phyloP scores from a whole-genome alignment of 352 stramenopile genomes.

The Globisporangium echinulatum region DNA sequence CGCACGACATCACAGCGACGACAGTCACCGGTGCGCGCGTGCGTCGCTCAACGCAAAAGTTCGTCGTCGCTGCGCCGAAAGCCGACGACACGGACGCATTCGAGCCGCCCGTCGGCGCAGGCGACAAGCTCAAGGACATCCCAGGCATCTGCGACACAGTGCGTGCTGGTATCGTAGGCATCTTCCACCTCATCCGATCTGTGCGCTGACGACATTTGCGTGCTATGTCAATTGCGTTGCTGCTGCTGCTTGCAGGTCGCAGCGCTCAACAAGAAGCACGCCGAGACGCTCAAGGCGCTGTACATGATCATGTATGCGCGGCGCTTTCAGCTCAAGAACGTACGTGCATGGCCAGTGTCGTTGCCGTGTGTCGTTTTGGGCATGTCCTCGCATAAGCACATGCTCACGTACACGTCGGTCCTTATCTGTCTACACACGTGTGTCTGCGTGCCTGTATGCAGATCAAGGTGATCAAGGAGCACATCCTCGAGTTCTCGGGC shows the following conservation, averaged over 20 bases:
- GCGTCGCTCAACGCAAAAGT: constrained; percentile 62
- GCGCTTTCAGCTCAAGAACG: constrained; percentile 76
- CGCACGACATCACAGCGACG: constrained; percentile 15
- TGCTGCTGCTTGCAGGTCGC: constrained; percentile 28
- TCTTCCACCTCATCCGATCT: too few species aligned
- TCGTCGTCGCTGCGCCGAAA: constrained; percentile 42
- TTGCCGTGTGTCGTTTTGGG: too few species aligned
- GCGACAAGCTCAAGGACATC: constrained; percentile 62
- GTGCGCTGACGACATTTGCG: neutral
- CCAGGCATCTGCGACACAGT: constrained; percentile 45
- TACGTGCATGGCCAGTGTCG: constrained; percentile 15
- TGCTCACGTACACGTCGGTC: too few species aligned
- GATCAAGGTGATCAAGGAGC: constrained; percentile 76
- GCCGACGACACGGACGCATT: constrained; percentile 60
- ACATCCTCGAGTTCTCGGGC: constrained; percentile 76
- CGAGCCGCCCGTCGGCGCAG: constrained; percentile 39
- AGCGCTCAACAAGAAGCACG: constrained; percentile 63
- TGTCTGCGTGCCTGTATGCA: constrained; percentile 9
- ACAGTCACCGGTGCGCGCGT: constrained; percentile 37
- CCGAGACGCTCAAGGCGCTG: constrained; percentile 69
- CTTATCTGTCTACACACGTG: too few species aligned
- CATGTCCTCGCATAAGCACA: too few species aligned
- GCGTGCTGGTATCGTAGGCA: constrained; percentile 1
- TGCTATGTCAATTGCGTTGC: constrained; percentile 1
- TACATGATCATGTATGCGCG: constrained; percentile 76